Evolutionary conservation across 2,329 filamentous ascomycete genomes (phyloP).

Genomic region (Ilyonectria destructans): DNA sequence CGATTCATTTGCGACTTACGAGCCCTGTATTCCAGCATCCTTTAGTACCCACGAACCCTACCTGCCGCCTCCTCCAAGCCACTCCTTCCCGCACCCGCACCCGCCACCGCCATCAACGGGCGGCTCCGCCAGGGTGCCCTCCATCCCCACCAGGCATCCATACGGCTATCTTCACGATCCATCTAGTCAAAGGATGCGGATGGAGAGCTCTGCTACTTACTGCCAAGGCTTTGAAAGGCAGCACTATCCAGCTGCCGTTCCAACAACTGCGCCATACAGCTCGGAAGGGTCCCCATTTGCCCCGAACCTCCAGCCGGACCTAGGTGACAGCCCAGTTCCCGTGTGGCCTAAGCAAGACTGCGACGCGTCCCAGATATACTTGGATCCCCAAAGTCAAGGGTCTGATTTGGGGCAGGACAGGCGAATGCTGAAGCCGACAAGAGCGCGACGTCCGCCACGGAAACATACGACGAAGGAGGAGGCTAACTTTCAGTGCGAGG

Average conservation of each 20-base stretch:
- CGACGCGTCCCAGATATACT: slow-evolving; percentile 45
- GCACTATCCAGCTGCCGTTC: slow-evolving; percentile 41
- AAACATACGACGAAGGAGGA: slow-evolving; percentile 77
- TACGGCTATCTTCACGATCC: slow-evolving; percentile 47
- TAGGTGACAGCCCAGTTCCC: slow-evolving; percentile 34
- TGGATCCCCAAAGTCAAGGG: slow-evolving; percentile 39
- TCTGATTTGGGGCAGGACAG: slow-evolving; percentile 44
- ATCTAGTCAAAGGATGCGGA: slow-evolving; percentile 37
- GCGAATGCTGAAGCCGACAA: slow-evolving; percentile 41
- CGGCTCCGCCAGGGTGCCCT: slow-evolving; percentile 37
- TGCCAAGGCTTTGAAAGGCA: slow-evolving; percentile 42
- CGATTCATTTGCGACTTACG: slow-evolving; percentile 66
- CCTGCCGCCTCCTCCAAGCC: slow-evolving; percentile 53
- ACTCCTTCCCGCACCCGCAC: slow-evolving; percentile 44
- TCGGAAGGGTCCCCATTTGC: slow-evolving; percentile 43
- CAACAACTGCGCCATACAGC: slow-evolving; percentile 38
- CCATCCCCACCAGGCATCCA: slow-evolving; percentile 38
- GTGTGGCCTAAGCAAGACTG: slow-evolving; percentile 47
- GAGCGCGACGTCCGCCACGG: slow-evolving; percentile 59
- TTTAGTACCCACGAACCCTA: slow-evolving; percentile 66
- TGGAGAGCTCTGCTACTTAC: slow-evolving; percentile 43
- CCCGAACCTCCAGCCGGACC: slow-evolving; percentile 37
- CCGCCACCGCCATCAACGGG: slow-evolving; percentile 37
- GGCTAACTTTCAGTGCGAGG: slow-evolving; percentile 79
- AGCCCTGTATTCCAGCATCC: slow-evolving; percentile 57